Evolutionary conservation across 352 stramenopile genomes (phyloP).

Genomic region (Thalassiosira ordinaria): DNA sequence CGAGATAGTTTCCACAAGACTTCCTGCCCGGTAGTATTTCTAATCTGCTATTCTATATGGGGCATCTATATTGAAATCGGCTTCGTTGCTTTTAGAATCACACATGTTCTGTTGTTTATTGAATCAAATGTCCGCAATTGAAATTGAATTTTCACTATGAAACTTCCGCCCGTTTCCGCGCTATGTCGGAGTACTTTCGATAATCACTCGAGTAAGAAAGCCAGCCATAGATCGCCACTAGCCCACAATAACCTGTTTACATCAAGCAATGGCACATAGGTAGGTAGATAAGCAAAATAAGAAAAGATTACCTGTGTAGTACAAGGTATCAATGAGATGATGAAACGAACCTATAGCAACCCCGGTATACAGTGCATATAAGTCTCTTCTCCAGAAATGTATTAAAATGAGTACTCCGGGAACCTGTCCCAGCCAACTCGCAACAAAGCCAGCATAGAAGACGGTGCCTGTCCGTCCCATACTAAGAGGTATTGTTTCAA

Average conservation of each 20-base stretch:
- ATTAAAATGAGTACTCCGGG: conserved; percentile 73
- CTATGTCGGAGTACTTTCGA: conserved; percentile 65
- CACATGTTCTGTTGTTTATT: too few relatives aligned
- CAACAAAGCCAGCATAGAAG: conserved; percentile 78
- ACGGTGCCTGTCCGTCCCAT: conserved; percentile 76
- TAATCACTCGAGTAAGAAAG: conserved; percentile 64
- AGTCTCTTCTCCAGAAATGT: conserved; percentile 78
- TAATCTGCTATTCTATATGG: too few relatives aligned
- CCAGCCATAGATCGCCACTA: conserved; percentile 61
- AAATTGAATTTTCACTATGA: too few relatives aligned
- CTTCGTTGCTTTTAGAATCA: too few relatives aligned
- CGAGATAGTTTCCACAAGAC: too few relatives aligned
- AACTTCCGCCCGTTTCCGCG: conserved; percentile 58
- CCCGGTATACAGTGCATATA: conserved; percentile 77
- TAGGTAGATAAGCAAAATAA: background rate
- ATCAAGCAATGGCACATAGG: background rate
- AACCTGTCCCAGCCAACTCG: conserved; percentile 80
- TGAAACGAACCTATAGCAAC: conserved; percentile 70
- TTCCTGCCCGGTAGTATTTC: too few relatives aligned
- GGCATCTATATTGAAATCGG: too few relatives aligned
- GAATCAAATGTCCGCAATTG: too few relatives aligned
- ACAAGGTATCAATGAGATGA: background rate
- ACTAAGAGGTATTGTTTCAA: conserved; percentile 81
- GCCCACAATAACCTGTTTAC: conserved; percentile 40
- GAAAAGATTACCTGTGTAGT: too few relatives aligned